Percentiles rank a stretch among this genome's conserved stretches.
These are phyloP conservation scores for Lasiosphaeria ovina DNA, from an alignment of 495 filamentous ascomycete species.

Conservation along the genomic window DNA sequence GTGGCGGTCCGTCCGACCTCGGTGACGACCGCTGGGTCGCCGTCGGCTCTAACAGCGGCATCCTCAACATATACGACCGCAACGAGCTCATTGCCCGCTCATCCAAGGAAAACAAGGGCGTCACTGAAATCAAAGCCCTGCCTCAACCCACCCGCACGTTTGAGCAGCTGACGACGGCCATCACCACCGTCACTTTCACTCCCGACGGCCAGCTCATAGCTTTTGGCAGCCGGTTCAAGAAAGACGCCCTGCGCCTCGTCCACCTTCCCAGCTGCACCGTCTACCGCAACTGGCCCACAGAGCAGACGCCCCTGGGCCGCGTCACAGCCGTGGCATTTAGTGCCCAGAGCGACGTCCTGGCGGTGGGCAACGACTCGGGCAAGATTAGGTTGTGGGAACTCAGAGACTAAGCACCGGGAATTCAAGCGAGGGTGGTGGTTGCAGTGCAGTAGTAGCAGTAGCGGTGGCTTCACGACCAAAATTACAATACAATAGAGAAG, in stretches of 20 bases:
- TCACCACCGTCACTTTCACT: slow-evolving; percentile 72
- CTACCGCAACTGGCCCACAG: slow-evolving; percentile 95
- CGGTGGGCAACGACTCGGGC: slow-evolving; percentile 83
- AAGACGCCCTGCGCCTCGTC: slow-evolving; percentile 81
- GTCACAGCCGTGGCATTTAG: slow-evolving; percentile 78
- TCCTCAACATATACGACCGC: slow-evolving; percentile 92
- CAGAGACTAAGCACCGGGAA: slow-evolving; percentile 30
- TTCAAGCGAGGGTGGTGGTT: no score
- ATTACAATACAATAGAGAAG: no score
- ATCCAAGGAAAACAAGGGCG: slow-evolving; percentile 31
- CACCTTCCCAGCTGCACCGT: slow-evolving; percentile 91
- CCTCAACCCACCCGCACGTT: slow-evolving; percentile 70
- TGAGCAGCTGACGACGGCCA: slow-evolving; percentile 83
- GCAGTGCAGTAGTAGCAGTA: no score
- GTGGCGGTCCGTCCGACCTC: slow-evolving; percentile 54
- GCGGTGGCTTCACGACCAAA: no score
- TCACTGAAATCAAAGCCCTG: slow-evolving; percentile 52
- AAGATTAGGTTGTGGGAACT: slow-evolving; percentile 89
- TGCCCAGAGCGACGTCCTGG: slow-evolving; percentile 66
- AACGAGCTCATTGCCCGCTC: slow-evolving; percentile 50
- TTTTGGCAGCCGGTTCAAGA: slow-evolving; percentile 80
- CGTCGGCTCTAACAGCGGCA: slow-evolving; percentile 76
- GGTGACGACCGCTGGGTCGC: slow-evolving; percentile 89
- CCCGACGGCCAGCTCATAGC: slow-evolving; percentile 86
- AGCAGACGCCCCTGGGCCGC: slow-evolving; percentile 80